Evolutionary conservation across 176 grass and related monocot genomes (phyloP).

Genomic region (Oryza meridionalis): DNA sequence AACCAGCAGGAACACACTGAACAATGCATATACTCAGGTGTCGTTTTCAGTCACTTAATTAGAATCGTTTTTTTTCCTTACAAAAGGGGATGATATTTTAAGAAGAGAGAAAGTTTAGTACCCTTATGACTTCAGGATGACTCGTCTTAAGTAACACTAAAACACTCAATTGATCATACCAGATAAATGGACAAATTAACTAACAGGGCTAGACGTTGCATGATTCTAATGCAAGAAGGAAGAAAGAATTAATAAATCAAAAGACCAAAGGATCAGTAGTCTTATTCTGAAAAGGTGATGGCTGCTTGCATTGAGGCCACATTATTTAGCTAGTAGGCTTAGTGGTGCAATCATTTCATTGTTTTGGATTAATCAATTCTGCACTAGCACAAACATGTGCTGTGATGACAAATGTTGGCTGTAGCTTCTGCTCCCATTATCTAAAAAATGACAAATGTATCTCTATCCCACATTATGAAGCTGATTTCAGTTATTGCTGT

Average conservation of each 20-base stretch:
- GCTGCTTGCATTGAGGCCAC: slow-evolving; percentile 46
- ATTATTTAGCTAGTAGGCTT: slow-evolving; percentile 34
- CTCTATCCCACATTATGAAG: neutral
- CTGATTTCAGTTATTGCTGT: neutral
- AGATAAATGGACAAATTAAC: slow-evolving; percentile 20
- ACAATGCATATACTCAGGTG: slow-evolving; percentile 1
- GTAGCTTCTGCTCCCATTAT: no score
- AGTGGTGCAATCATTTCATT: slow-evolving; percentile 44
- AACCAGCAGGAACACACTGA: slow-evolving; percentile 18
- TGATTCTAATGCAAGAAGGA: neutral
- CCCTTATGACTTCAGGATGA: neutral
- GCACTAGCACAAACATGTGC: slow-evolving; percentile 13
- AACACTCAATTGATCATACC: neutral
- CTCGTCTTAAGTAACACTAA: slow-evolving; percentile 29
- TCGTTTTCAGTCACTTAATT: slow-evolving; percentile 3
- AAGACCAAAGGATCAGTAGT: neutral
- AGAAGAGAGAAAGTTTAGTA: slow-evolving; percentile 11
- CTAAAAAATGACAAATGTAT: neutral
- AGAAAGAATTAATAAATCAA: slow-evolving; percentile 2
- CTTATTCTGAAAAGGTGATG: slow-evolving; percentile 27
- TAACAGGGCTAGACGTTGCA: neutral
- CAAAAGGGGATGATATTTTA: neutral
- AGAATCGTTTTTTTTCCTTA: neutral
- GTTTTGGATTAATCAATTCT: neutral
- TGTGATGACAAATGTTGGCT: neutral